phyloP scores from a whole-genome alignment of 2,329 filamentous ascomycete genomes.

The Fusarium zealandicum region DNA sequence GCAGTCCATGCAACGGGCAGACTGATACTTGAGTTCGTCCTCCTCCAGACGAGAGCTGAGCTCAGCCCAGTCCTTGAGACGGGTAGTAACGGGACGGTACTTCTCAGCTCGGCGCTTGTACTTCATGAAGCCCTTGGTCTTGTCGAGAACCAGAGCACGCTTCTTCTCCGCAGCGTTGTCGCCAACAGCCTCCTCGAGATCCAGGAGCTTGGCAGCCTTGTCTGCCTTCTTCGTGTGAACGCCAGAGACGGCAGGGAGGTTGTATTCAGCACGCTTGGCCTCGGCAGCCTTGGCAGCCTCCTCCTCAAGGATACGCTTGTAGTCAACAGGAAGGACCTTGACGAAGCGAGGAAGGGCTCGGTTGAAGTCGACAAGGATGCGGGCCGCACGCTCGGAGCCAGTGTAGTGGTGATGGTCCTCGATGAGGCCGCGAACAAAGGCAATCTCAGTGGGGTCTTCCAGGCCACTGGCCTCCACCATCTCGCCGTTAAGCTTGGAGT shows the following conservation, averaged over 20 bases:
- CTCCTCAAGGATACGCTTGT: conserved; percentile 90
- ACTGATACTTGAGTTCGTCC: conserved; percentile 96
- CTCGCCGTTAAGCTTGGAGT: conserved; percentile 93
- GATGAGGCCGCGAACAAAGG: conserved; percentile 87
- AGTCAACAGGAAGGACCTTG: conserved; percentile 93
- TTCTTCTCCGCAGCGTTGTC: conserved; percentile 89
- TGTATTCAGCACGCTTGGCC: conserved; percentile 83
- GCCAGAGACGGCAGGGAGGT: conserved; percentile 77
- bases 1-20: conserved; percentile 97
- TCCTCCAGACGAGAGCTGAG: conserved; percentile 86
- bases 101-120: conserved; percentile 93
- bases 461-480: conserved; percentile 92
- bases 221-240: conserved; percentile 68
- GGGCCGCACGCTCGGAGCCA: conserved; percentile 90
- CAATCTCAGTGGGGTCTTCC: conserved; percentile 86
- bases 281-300: conserved; percentile 86
- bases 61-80: conserved; percentile 93
- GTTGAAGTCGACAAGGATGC: conserved; percentile 94
- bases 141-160: conserved; percentile 90
- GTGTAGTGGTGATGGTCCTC: conserved; percentile 99
- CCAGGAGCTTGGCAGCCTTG: conserved; percentile 74
- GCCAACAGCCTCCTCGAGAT: conserved; percentile 90
- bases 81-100: conserved; percentile 83
- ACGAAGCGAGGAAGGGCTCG: conserved; percentile 88
- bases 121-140: conserved; percentile 97